Conservation (phyloP, 2,329 filamentous ascomycete genomes). For the Calonectria crousiana region DNA sequence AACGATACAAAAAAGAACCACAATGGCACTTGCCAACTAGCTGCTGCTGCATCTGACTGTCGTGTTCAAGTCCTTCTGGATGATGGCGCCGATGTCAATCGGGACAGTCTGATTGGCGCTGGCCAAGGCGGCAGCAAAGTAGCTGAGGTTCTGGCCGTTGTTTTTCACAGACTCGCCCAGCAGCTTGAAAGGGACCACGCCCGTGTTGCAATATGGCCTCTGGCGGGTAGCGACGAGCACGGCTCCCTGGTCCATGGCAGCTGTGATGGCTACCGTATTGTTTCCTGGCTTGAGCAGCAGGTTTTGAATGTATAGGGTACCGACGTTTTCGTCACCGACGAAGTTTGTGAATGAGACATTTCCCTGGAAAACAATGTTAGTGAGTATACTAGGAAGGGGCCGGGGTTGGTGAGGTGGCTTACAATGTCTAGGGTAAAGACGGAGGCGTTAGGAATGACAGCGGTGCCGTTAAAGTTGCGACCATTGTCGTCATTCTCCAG, state of each 20-base stretch:
- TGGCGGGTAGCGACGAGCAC: slow-evolving; percentile 57
- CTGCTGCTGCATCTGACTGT: slow-evolving; percentile 39
- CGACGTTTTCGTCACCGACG: slow-evolving; percentile 64
- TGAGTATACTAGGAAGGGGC: not conserved
- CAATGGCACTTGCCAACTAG: slow-evolving; percentile 2
- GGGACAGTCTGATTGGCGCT: slow-evolving; percentile 63
- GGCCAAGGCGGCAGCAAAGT: slow-evolving; percentile 68
- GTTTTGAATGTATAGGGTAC: slow-evolving; percentile 68
- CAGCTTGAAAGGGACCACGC: slow-evolving; percentile 67
- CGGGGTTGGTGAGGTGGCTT: slow-evolving; percentile 42
- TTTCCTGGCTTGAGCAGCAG: slow-evolving; percentile 69
- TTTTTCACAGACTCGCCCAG: slow-evolving; percentile 64
- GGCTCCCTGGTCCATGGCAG: slow-evolving; percentile 62
- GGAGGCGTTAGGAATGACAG: slow-evolving; percentile 73
- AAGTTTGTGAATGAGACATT: slow-evolving; percentile 73
- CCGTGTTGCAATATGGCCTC: slow-evolving; percentile 65
- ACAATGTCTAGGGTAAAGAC: slow-evolving; percentile 74
- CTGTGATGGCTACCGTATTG: slow-evolving; percentile 68
- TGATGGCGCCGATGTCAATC: slow-evolving; percentile 62
- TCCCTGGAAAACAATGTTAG: slow-evolving; percentile 56
- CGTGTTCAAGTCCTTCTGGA: slow-evolving; percentile 50
- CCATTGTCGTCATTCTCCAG: slow-evolving; percentile 54
- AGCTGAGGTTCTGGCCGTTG: slow-evolving; percentile 64
- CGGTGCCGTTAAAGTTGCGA: slow-evolving; percentile 72
- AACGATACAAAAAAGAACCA: not conserved